Base-by-base conservation (phyloP, 2,329 filamentous ascomycete genomes). In the Microcyclosporella mali region DNA sequence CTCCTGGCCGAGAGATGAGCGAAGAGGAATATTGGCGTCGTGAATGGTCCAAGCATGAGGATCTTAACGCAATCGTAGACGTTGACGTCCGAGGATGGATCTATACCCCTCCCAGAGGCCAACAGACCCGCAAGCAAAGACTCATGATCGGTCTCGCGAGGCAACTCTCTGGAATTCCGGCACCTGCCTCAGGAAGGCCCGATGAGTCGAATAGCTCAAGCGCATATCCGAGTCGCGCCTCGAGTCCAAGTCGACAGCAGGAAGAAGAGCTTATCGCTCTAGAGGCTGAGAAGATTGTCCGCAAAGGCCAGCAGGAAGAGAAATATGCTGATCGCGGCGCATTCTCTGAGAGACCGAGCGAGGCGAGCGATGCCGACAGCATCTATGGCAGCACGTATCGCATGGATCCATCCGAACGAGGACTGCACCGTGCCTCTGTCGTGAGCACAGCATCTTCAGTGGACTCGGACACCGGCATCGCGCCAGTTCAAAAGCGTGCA, bases 41-140 rank as follows among this genome's bases (percentile, higher is more conserved):
- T 41, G 81, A 90, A 58, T 94, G 86, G 85, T 80, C 89, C 44
- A 77, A 77, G 47, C 77, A 83, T 40, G 85, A 94, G 62, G 82
- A 90, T 46, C 82, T 88, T 57, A 85, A 84, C 62, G 88, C 89
- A 0, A 72, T 95, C 3, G 85, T 95, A 1, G 90, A 97, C 60
- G 87, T 97, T 4, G 90, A 98, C 62, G 87, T 98, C 17, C 78
- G 90, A 54, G 92, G 92, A 11, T 98, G 94, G 92, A 78, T 97
- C 39, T 98, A 95, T 64, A 80, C 81, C 30, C 90, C 90, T 14
- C 86, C 90, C 57, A 77, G 75, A 52, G 88, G 88, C 0, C 88
- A 87, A 3, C 81, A 95, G 77, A 90, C 79, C 18, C 78, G 89
- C 54, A 88, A 88, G 58, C 94, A 95, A 58, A 78, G 92, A 29